A percentile compares a stretch with the other conserved stretches of the same genome.
Conservation (phyloP, 1,284 basidiomycete genomes). For the Vanrija pseudolonga region DNA sequence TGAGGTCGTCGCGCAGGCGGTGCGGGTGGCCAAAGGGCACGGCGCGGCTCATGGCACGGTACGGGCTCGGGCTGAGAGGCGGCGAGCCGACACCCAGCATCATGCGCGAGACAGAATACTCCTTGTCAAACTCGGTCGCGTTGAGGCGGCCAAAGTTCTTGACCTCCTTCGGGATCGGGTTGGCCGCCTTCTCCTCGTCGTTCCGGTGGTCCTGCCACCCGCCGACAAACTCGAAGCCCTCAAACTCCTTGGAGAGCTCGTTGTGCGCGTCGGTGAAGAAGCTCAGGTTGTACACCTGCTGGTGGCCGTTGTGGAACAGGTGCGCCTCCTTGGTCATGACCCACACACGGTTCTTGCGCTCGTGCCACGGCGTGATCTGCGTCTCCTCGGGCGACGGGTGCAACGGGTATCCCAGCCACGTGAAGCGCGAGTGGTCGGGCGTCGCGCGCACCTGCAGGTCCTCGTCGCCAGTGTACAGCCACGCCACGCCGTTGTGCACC, state of each 20-base stretch:
- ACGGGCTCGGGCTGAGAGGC: conserved; percentile 17
- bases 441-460: background rate
- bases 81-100: conserved; percentile 24
- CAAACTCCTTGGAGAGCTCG: conserved; percentile 20
- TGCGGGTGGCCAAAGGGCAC: background rate
- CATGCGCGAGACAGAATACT: conserved; percentile 7
- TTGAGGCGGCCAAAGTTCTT: conserved; percentile 11
- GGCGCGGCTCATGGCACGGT: conserved; percentile 8
- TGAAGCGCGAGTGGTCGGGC: conserved; percentile 3
- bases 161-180: conserved; percentile 11
- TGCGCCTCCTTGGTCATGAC: conserved; percentile 21
- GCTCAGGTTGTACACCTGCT: background rate
- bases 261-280: conserved; percentile 4
- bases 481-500: background rate
- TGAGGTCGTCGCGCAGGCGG: too few relatives aligned
- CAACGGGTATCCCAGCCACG: conserved; percentile 16
- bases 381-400: background rate
- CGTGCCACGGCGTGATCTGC: background rate
- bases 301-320: conserved; percentile 14
- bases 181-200: background rate
- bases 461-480: background rate
- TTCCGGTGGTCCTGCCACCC: conserved; percentile 15
- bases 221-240: conserved; percentile 19
- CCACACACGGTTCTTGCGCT: conserved; percentile 21
- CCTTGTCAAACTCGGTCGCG: conserved; percentile 11